A percentile compares a stretch with the other conserved stretches of the same genome.
These are phyloP conservation scores for Pleomassaria siparia DNA, from an alignment of 2,329 filamentous ascomycete genomes.

Conservation along the genomic window DNA sequence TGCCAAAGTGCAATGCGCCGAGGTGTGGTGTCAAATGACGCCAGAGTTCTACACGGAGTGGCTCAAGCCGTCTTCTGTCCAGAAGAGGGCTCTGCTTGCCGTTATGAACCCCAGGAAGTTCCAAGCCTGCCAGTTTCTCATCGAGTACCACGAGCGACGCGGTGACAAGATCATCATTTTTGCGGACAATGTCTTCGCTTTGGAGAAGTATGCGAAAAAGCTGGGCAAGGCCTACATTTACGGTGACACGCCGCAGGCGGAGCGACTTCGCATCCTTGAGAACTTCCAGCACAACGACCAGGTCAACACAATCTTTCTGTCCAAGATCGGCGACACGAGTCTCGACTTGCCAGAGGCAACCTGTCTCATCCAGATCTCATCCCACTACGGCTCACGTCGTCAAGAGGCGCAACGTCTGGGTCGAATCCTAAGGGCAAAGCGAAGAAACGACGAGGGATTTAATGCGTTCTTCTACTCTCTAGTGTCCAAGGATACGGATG, in stretches of 20 bases:
- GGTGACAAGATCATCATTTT: conserved; percentile 99
- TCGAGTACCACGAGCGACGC: conserved; percentile 91
- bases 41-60: conserved; percentile 98
- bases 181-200: conserved; percentile 93
- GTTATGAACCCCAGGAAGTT: conserved; percentile 99
- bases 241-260: conserved; percentile 80
- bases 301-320: conserved; percentile 91
- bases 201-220: conserved; percentile 81
- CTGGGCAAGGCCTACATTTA: conserved; percentile 88
- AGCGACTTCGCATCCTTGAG: conserved; percentile 83
- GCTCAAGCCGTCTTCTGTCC: conserved; percentile 64
- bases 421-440: conserved; percentile 90
- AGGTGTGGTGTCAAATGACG: conserved; percentile 99
- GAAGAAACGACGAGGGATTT: conserved; percentile 95
- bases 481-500: conserved; percentile 94
- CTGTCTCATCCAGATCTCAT: conserved; percentile 94
- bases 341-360: conserved; percentile 95
- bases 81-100: conserved; percentile 72
- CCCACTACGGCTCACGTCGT: conserved; percentile 93
- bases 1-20: conserved; percentile 93
- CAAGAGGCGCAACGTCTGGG: conserved; percentile 94
- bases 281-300: conserved; percentile 93
- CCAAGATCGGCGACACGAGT: conserved; percentile 98
- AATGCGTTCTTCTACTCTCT: conserved; percentile 99
- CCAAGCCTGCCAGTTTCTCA: conserved; percentile 96